Conservation (phyloP, 2,329 filamentous ascomycete genomes). For the Ophiostoma sp. region DNA sequence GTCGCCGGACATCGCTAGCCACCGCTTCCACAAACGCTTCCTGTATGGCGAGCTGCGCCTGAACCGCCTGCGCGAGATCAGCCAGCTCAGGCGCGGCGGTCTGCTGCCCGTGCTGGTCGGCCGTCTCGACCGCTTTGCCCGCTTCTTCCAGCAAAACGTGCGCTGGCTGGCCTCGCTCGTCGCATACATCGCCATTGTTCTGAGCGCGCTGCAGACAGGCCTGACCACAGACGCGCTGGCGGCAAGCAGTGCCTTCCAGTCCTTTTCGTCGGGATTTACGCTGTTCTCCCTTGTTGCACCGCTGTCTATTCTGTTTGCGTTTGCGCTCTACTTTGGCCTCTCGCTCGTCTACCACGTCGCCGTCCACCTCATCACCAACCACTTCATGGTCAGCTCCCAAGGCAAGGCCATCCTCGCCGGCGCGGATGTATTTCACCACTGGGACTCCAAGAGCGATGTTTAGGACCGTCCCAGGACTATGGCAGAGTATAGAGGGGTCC, state of each 20-base stretch:
- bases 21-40: constrained; percentile 37
- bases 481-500: constrained; percentile 7
- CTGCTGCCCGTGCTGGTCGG: constrained; percentile 29
- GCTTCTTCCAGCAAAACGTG: constrained; percentile 42
- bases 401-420: constrained; percentile 14
- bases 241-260: constrained; percentile 39
- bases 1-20: constrained; percentile 31
- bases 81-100: constrained; percentile 32
- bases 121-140: constrained; percentile 34
- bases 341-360: constrained; percentile 25
- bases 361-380: constrained; percentile 25
- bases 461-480: constrained; percentile 5
- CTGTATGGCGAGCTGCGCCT: constrained; percentile 41
- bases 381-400: constrained; percentile 11
- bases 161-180: constrained; percentile 38
- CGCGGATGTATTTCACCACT: constrained; percentile 21
- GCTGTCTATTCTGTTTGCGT: constrained; percentile 28
- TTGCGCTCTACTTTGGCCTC: constrained; percentile 26
- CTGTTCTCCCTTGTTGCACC: constrained; percentile 45
- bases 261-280: constrained; percentile 44
- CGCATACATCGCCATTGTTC: constrained; percentile 42
- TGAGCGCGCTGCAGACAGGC: constrained; percentile 48
- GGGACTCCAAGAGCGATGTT: constrained; percentile 26
- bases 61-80: constrained; percentile 38
- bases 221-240: constrained; percentile 36